Conservation (phyloP, 345 rosid species). For the Rhodamnia argentea region DNA sequence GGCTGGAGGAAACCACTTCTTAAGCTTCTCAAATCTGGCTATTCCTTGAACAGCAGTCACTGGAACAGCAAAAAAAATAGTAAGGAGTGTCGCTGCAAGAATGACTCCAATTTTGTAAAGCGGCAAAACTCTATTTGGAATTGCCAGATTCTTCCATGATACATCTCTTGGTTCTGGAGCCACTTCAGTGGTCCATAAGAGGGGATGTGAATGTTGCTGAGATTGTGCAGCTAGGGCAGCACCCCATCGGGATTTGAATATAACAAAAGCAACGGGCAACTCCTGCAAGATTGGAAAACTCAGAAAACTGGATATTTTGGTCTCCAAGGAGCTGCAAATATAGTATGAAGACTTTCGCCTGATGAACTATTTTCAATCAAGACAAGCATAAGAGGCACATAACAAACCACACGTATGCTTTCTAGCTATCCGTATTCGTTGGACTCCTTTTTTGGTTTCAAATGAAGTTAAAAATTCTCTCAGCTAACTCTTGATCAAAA, state of each 20-base stretch:
- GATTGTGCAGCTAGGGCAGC: constrained; percentile 74
- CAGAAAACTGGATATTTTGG: not conserved
- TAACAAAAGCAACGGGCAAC: constrained; percentile 73
- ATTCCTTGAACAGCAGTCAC: constrained; percentile 96
- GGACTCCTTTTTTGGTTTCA: not conserved
- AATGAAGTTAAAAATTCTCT: not conserved
- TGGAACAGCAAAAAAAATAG: constrained; percentile 80
- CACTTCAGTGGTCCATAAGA: constrained; percentile 60
- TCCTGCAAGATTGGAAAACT: constrained; percentile 31
- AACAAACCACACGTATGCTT: not conserved
- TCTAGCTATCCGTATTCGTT: not conserved
- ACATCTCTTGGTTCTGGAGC: constrained; percentile 89
- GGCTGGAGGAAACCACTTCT: constrained; percentile 86
- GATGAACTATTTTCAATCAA: not conserved
- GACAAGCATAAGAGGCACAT: not conserved
- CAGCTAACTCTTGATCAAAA: not conserved
- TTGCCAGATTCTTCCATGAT: constrained; percentile 62
- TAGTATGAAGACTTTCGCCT: not conserved
- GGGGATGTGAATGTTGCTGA: constrained; percentile 77
- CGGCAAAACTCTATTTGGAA: constrained; percentile 38
- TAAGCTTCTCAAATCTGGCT: constrained; percentile 73
- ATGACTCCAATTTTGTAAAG: constrained; percentile 57
- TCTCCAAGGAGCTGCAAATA: not conserved
- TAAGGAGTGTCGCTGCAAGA: constrained; percentile 65
- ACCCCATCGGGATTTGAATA: constrained; percentile 62